Percentiles rank a stretch among this genome's conserved stretches.
These are phyloP conservation scores for Diatrype stigma DNA, from an alignment of 2,329 filamentous ascomycete genomes.

Conservation along the genomic window DNA sequence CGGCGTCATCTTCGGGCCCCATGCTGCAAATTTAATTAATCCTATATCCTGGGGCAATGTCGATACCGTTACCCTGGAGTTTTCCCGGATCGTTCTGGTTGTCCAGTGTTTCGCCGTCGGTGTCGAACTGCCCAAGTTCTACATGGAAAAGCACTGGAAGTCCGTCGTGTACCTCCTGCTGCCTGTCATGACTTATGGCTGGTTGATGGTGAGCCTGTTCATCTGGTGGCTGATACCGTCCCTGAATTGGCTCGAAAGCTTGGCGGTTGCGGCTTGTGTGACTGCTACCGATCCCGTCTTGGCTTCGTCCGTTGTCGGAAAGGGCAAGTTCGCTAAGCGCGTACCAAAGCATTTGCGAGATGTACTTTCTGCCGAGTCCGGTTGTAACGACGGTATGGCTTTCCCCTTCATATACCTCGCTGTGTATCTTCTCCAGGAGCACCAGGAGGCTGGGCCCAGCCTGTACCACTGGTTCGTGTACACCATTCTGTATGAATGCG, in stretches of 20 bases:
- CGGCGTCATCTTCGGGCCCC: constrained; percentile 84
- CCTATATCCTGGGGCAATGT: constrained; percentile 73
- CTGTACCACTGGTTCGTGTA: constrained; percentile 83
- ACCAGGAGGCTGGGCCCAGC: constrained; percentile 63
- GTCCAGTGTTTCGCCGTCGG: constrained; percentile 91
- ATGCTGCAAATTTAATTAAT: constrained; percentile 77
- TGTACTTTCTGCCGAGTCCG: constrained; percentile 90
- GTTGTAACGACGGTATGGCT: constrained; percentile 99
- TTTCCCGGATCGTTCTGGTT: constrained; percentile 83
- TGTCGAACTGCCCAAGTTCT: constrained; percentile 84
- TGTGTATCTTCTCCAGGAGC: constrained; percentile 82
- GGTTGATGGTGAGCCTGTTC: constrained; percentile 87
- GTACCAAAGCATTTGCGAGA: constrained; percentile 97
- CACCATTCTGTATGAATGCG: constrained; percentile 90
- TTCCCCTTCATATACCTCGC: constrained; percentile 96
- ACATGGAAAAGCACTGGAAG: constrained; percentile 98
- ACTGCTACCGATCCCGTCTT: constrained; percentile 96
- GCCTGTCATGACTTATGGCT: constrained; percentile 96
- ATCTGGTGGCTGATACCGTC: constrained; percentile 84
- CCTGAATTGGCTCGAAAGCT: constrained; percentile 83
- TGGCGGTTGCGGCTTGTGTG: constrained; percentile 85
- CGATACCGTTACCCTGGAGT: constrained; percentile 84
- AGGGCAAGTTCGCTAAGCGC: constrained; percentile 96
- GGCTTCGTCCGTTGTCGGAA: constrained; percentile 95
- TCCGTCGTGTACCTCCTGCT: constrained; percentile 85